Evolutionary conservation across 2,329 filamentous ascomycete genomes (phyloP), one percentile per base, ranked within the genome.

Genomic region (Cryphonectria carpinicola): DNA sequence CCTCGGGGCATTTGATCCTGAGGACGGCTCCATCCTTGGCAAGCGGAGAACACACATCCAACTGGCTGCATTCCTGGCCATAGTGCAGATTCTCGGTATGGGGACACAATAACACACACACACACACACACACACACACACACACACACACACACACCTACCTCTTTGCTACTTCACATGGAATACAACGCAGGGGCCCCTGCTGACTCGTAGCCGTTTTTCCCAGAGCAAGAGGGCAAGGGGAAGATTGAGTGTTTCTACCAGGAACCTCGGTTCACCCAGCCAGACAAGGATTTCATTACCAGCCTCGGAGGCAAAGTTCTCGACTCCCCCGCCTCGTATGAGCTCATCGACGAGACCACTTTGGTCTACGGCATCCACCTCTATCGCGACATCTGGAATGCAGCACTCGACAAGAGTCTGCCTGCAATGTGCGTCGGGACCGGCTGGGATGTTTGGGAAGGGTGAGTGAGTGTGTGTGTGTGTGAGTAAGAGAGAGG

Each of bases 321-420:
- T 4, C 81, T 87, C 4, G 80, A 85, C 0, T 81, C 86, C 1
- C 90, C 91, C 0, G 76, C 69, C 0, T 90, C 84, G 0, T 90
- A 88, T 74, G 77, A 83, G 0, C 74, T 83, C 7, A 81, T 92
- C 13, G 81, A 84, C 22, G 64, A 76, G 0, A 75, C 79, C 0
- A 85, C 87, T 0, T 76, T 93, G 1, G 81, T 91, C 2, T 93
- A 87, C 73, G 90, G 88, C 1, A 83, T 92, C 0, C 90, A 92
- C 66, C 83, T 90, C 70, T 89, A 89, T 70, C 82, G 80, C 32
- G 82, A 80, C 52, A 83, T 86, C 56, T 92, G 88, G 65, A 80
- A 85, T 32, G 77, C 82, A 7, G 83, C 88, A 0, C 79, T 93
- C 1, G 75, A 80, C 1, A 76, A 78, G 0, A 73, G 79, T 0